Evolutionary conservation across 2,329 filamentous ascomycete species (phyloP), one percentile per base, ranked within the genome.

Genomic region (Domatiomyces catenatus): DNA sequence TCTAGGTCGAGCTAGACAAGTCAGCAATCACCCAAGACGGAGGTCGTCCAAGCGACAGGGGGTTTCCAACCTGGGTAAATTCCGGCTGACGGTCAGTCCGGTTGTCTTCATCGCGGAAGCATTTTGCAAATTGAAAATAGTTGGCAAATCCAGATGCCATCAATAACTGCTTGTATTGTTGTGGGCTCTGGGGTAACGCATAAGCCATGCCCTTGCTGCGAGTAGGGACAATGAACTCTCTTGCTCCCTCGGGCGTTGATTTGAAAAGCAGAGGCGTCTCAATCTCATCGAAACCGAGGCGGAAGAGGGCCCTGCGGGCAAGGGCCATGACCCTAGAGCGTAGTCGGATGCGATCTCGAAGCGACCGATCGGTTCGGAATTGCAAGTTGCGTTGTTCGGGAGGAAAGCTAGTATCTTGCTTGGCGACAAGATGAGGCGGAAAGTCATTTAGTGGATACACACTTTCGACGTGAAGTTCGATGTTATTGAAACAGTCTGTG

Each of bases 151-250:
- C 90, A 54, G 85, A 84, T 0, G 88, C 86, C 88, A 98, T 96
- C 43, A 98, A 75, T 1, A 95, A 86, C 69, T 98, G 92, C 69
- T 98, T 98, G 64, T 96, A 98, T 66, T 98, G 92, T 65, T 98
- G 92, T 0, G 92, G 92, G 57, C 90, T 96, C 65, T 98, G 93
- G 0, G 89, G 89, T 18, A 98, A 71, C 7, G 92, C 92, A 66
- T 96, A 98, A 2, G 86, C 88, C 53, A 81, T 71, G 0, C 86
- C 87, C 1, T 74, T 75, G 36, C 75, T 77, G 24, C 92, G 75
- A 0, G 89, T 94, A 0, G 92, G 92, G 3, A 98, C 90, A 5
- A 98, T 67, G 55, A 98, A 98, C 64, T 98, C 92, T 47, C 90
- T 76, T 1, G 92, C 93, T 0, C 92, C 92, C 69, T 98, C 92